Percentiles rank a stretch among this genome's conserved stretches.
These are phyloP conservation scores for Papiliotrema fonsecae DNA, from an alignment of 1,284 basidiomycete species.

Conservation along the genomic window DNA sequence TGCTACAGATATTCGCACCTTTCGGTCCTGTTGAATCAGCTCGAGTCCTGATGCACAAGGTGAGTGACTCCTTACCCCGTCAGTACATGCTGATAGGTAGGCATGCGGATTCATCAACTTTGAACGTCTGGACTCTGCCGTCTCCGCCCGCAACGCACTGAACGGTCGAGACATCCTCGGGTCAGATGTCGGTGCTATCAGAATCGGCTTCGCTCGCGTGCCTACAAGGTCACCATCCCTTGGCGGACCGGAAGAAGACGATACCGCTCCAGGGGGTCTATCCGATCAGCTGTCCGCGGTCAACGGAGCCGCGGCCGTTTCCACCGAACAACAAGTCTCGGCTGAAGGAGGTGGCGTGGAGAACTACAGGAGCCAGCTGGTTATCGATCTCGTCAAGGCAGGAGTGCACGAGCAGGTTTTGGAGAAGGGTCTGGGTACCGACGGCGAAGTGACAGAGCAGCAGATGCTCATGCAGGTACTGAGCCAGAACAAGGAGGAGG, in stretches of 20 bases:
- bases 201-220: slow-evolving; percentile 93
- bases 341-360: slow-evolving; percentile 75
- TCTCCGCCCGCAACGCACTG: slow-evolving; percentile 86
- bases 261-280: slow-evolving; percentile 55
- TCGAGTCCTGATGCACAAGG: slow-evolving; percentile 87
- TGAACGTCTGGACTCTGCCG: slow-evolving; percentile 92
- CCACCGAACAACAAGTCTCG: slow-evolving; percentile 79
- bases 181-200: slow-evolving; percentile 88
- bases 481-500: slow-evolving; percentile 73
- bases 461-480: slow-evolving; percentile 95
- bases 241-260: slow-evolving; percentile 30
- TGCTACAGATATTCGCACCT: slow-evolving; percentile 78
- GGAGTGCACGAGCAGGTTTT: slow-evolving; percentile 63
- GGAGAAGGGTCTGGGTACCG: slow-evolving; percentile 36
- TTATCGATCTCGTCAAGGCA: slow-evolving; percentile 81
- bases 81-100: slow-evolving; percentile 3
- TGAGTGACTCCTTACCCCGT: slow-evolving; percentile 54
- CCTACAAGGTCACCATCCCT: slow-evolving; percentile 62
- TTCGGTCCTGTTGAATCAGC: slow-evolving; percentile 97
- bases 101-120: slow-evolving; percentile 72
- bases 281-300: slow-evolving; percentile 53
- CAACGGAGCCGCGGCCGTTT: slow-evolving; percentile 78
- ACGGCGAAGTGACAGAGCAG: slow-evolving; percentile 73
- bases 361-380: slow-evolving; percentile 86
- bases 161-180: slow-evolving; percentile 94